phyloP scores from a whole-genome alignment of 305 asterid genomes.

The Fraxinus sp. region DNA sequence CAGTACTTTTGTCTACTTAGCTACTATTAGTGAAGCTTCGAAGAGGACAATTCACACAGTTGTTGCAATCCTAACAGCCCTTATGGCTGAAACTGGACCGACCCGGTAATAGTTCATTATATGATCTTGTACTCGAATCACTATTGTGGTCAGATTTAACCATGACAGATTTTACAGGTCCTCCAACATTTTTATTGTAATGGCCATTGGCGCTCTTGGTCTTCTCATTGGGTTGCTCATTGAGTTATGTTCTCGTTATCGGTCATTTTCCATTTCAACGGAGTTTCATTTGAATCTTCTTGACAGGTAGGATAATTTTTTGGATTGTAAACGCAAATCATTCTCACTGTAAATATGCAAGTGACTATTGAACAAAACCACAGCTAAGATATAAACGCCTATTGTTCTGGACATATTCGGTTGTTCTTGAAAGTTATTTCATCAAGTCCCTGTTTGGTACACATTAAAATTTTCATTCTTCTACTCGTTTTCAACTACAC shows the following conservation, averaged over 20 bases:
- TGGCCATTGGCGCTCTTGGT: slow-evolving; percentile 68
- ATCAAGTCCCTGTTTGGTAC: too few species aligned
- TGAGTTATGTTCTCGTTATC: slow-evolving; percentile 60
- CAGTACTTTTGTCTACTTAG: slow-evolving; percentile 80
- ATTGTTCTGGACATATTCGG: neutral
- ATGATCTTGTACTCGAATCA: neutral
- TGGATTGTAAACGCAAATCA: neutral
- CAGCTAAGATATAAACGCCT: neutral
- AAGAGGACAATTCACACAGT: slow-evolving; percentile 88
- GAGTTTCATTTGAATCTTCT: slow-evolving; percentile 60
- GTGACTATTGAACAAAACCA: neutral
- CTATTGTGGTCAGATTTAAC: slow-evolving; percentile 21
- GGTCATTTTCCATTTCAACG: slow-evolving; percentile 40
- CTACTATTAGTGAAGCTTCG: slow-evolving; percentile 67
- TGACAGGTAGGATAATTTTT: slow-evolving; percentile 45
- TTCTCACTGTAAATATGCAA: slow-evolving; percentile 1
- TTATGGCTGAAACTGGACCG: slow-evolving; percentile 90
- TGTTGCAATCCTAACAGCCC: slow-evolving; percentile 84
- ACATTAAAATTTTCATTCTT: too few species aligned
- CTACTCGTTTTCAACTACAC: too few species aligned
- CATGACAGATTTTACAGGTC: slow-evolving; percentile 51
- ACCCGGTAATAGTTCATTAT: slow-evolving; percentile 54
- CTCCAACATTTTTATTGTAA: slow-evolving; percentile 62
- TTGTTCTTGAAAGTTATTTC: too few species aligned
- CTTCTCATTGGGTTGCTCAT: slow-evolving; percentile 76